Base-by-base conservation (phyloP, 257 asterid species). In the Cynanchum wilfordii region DNA sequence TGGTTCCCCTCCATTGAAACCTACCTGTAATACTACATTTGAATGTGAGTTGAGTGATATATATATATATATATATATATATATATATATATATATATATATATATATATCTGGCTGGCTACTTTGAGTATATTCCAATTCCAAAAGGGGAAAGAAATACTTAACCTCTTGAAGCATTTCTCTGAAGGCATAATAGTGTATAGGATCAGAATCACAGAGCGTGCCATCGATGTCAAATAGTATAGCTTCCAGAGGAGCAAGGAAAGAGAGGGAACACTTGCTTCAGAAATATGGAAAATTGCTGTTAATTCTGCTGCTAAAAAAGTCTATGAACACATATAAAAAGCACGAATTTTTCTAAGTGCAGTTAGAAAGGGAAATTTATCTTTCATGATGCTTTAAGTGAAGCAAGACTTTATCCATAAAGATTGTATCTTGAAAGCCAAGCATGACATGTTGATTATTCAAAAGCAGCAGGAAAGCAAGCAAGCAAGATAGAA, bases 151-250 rank as follows among this genome's bases (percentile, higher is more conserved):
- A 29, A 58, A 59, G 29, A 10, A 33, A 20, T 24, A 72, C 20
- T 6, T 27, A 64, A 92, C 96, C 93, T 89, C 96, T 87, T 84
- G 96, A 84, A 92, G 93, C 98, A 92, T 89, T 82, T 88, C 90
- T 70, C 87, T 82, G 77, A 88, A 89, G 80, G 98, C 96, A 63
- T 86, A 67, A 78, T 85, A 87, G 81, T 88, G 98, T 76, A 89
- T 68, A 52, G 96, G 96, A 85, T 89, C 98, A 0, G 98, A 89
- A 83, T 92, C 96, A 51, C 87, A 85, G 9, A 89, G 79, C 0
- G 98, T 92, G 71, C 97, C 98, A 83, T 92, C 98, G 47, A 92
- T 88, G 72, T 92, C 98, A 30, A 92, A 92, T 58, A 92, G 83
- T 77, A 90, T 80, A 27, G 94, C 90, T 71, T 88, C 90, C 80